Evolutionary conservation across 345 rosid species (phyloP).

Genomic region (Sonneratia caseolaris): DNA sequence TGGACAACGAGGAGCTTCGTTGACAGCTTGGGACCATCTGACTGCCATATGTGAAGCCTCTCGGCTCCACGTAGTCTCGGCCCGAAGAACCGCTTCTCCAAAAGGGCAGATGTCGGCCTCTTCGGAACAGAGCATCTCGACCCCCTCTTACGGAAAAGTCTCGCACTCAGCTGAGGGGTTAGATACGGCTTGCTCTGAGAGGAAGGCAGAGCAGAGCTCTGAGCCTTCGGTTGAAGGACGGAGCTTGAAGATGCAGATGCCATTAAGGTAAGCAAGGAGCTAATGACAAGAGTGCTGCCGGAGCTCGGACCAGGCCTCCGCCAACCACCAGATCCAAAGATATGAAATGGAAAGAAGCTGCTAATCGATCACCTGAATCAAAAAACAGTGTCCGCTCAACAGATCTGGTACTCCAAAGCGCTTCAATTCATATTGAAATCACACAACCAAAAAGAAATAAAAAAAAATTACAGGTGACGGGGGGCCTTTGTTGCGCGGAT

Average conservation of each 20-base stretch:
- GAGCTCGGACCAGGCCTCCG: not conserved
- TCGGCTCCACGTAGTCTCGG: constrained; percentile 29
- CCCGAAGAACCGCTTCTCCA: constrained; percentile 48
- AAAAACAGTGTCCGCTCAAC: no score
- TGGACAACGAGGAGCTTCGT: constrained; percentile 65
- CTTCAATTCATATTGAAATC: not conserved
- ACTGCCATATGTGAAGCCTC: constrained; percentile 56
- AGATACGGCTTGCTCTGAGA: constrained; percentile 7
- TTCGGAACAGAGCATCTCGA: constrained; percentile 24
- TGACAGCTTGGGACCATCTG: constrained; percentile 66
- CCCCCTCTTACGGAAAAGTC: constrained; percentile 4
- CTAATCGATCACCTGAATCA: no score
- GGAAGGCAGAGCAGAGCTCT: not conserved
- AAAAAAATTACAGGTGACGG: not conserved
- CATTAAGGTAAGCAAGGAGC: not conserved
- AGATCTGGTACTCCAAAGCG: no score
- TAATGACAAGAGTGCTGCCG: not conserved
- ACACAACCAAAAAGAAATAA: not conserved
- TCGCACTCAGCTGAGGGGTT: constrained; percentile 30
- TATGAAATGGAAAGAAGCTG: no score
- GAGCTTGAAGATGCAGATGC: constrained; percentile 13
- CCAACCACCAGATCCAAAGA: not conserved
- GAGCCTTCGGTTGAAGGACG: constrained; percentile 7
- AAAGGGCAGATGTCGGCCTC: constrained; percentile 12
- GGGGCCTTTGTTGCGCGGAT: constrained; percentile 1